phyloP scores from a whole-genome alignment of 2,329 filamentous ascomycete genomes.

The Venturia aucupariae region DNA sequence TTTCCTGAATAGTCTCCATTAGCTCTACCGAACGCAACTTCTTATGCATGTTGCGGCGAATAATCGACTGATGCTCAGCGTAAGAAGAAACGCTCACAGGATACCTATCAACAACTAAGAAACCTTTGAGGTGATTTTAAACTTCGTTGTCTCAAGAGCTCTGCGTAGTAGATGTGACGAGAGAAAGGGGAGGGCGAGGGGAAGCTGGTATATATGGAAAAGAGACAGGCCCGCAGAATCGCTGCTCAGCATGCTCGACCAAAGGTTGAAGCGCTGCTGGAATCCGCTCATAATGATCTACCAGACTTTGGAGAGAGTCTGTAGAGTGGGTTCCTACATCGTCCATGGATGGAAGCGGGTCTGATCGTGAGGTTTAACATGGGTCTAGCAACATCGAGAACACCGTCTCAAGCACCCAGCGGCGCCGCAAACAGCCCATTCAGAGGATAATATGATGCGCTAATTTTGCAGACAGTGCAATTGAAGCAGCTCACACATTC shows the following conservation, averaged over 20 bases:
- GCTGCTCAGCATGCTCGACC: background rate
- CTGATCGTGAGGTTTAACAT: background rate
- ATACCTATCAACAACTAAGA: background rate
- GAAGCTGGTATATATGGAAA: background rate
- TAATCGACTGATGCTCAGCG: background rate
- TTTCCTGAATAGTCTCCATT: background rate
- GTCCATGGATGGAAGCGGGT: background rate
- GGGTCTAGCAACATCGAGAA: background rate
- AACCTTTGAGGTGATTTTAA: background rate
- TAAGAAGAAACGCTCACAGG: background rate
- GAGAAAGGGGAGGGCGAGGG: background rate
- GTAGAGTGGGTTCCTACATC: background rate
- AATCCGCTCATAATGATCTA: background rate
- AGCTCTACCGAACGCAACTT: background rate
- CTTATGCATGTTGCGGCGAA: background rate
- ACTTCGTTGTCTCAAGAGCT: background rate
- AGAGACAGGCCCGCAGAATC: background rate
- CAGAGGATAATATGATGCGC: background rate
- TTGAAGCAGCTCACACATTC: background rate
- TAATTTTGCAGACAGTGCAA: background rate
- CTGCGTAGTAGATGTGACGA: background rate
- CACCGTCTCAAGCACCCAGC: background rate
- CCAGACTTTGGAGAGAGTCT: background rate
- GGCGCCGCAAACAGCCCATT: background rate
- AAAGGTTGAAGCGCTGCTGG: background rate